Conservation (phyloP, 495 filamentous ascomycete species). For the Xylaria scruposa region DNA sequence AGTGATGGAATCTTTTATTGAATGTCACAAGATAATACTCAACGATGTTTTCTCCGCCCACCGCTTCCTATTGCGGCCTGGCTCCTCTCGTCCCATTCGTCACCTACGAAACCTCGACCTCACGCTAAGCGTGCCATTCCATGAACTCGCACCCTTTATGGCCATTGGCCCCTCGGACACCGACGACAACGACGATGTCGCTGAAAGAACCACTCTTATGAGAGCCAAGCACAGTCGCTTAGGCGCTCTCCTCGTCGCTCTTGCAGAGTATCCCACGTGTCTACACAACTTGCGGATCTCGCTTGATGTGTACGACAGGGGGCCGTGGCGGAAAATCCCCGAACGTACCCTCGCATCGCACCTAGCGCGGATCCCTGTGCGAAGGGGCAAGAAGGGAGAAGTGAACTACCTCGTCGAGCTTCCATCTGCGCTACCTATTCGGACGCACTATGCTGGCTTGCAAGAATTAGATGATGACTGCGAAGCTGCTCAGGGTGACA, state of each 20-base stretch:
- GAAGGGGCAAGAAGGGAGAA: constrained; percentile 16
- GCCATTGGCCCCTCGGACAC: constrained; percentile 5
- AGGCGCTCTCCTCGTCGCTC: constrained; percentile 14
- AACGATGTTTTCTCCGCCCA: constrained; percentile 41
- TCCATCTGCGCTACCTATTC: constrained; percentile 35
- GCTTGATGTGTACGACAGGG: constrained; percentile 42
- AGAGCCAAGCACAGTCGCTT: constrained; percentile 1
- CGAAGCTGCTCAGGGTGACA: background rate
- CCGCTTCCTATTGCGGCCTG: constrained; percentile 37
- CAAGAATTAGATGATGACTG: constrained; percentile 20
- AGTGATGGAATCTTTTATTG: constrained; percentile 38
- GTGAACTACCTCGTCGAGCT: constrained; percentile 37
- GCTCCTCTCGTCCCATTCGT: constrained; percentile 29
- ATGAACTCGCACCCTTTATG: constrained; percentile 35
- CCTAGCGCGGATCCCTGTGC: constrained; percentile 29
- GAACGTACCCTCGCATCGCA: constrained; percentile 28
- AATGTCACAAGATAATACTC: constrained; percentile 39
- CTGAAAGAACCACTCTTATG: background rate
- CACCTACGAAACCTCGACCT: constrained; percentile 38
- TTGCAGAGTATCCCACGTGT: constrained; percentile 32
- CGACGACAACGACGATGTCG: constrained; percentile 1
- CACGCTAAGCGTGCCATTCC: constrained; percentile 38
- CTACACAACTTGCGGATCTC: constrained; percentile 38
- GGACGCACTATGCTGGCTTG: constrained; percentile 30
- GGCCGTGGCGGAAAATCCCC: constrained; percentile 41